Conservation (phyloP, 192 early-diverging fungal species). For the Radiomyces spectabilis region DNA sequence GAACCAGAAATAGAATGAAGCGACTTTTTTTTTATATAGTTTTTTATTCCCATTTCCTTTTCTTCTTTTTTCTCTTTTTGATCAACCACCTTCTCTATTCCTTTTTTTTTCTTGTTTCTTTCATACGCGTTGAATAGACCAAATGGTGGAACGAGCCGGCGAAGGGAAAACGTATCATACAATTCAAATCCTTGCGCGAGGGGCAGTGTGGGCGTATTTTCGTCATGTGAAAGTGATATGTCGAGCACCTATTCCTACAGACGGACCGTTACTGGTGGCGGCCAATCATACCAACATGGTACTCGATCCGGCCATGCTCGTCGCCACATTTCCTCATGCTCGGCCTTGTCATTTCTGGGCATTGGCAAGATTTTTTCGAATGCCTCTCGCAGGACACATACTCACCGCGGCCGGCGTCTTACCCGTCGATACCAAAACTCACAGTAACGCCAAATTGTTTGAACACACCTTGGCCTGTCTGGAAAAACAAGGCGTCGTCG, state of each 20-base stretch:
- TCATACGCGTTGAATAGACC: too few relatives aligned
- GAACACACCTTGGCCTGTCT: constrained; percentile 32
- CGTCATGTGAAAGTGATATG: constrained; percentile 24
- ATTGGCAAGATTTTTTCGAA: constrained; percentile 33
- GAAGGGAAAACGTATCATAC: constrained; percentile 24
- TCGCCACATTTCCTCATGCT: constrained; percentile 36
- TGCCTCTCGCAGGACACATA: constrained; percentile 23
- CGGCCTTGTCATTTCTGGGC: constrained; percentile 46
- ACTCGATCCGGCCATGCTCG: constrained; percentile 37
- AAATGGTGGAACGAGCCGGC: constrained; percentile 6
- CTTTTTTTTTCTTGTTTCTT: too few relatives aligned
- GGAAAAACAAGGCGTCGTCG: constrained; percentile 30
- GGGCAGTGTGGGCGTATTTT: constrained; percentile 28
- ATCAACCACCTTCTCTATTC: too few relatives aligned
- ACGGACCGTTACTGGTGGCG: constrained; percentile 28
- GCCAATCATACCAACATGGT: constrained; percentile 41
- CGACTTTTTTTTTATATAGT: too few relatives aligned
- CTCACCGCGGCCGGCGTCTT: constrained; percentile 30
- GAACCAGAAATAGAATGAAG: too few relatives aligned
- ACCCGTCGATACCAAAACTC: constrained; percentile 39
- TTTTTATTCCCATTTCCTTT: too few relatives aligned
- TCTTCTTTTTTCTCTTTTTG: too few relatives aligned
- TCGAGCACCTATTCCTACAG: constrained; percentile 20
- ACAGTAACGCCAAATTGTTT: constrained; percentile 38
- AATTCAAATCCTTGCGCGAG: constrained; percentile 12